Base-by-base conservation (phyloP, 305 asterid genomes). In the Rubia tinctorum region DNA sequence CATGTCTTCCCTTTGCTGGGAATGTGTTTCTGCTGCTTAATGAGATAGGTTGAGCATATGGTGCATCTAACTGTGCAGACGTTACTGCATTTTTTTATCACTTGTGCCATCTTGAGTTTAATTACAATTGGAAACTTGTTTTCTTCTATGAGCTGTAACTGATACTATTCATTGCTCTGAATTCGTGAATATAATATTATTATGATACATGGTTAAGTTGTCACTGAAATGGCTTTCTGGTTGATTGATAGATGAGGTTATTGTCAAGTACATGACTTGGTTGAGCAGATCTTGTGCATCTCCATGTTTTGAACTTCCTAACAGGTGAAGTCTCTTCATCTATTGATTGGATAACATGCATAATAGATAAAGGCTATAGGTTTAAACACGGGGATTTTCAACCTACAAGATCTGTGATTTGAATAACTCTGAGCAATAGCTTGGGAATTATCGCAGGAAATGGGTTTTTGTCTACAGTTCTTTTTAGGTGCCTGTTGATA, bases 181-280 rank as follows among this genome's bases (percentile, higher is more conserved):
- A 72, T 76, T 72, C 66, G 71, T 77, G 43, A 76, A 40, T 49
- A 67, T 79, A 74, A 71, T 81, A 75, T 74, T 73, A 75, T 74
- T 77, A 67, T 61, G 58, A 42, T 75, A 73, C 8, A 6, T 62
- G 67, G 60, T 78, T 65, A 74, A 72, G 27, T 79, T 76, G 74
- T 81, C 73, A 81, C 96, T 88, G 74, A 90, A 85, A 81, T 82
- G 75, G 76, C 82, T 89, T 85, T 88, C 86, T 90, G 87, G 86
- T 92, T 85, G 82, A 90, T 88, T 90, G 91, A 80, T 90, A 90
- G 91, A 92, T 92, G 85, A 85, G 85, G 85, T 82, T 83, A 81
- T 84, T 88, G 73, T 86, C 88, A 76, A 84, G 83, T 90, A 88
- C 86, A 81, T 90, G 95, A 87, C 89, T 86, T 86, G 89, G 89